Conservation (phyloP, 345 rosid genomes). For the Dovyalis caffra region DNA sequence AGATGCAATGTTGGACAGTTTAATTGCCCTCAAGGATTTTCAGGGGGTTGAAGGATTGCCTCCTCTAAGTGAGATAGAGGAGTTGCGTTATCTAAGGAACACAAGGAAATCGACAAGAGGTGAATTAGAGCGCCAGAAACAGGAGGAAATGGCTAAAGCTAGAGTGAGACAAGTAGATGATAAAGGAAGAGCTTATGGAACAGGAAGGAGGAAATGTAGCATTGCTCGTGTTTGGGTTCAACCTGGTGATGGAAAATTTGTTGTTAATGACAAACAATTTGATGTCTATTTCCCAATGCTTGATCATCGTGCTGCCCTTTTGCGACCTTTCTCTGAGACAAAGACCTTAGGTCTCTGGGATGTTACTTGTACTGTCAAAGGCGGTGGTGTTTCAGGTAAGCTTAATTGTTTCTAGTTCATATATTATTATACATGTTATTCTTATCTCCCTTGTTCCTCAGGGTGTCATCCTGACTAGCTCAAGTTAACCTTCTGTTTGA, state of each 20-base stretch:
- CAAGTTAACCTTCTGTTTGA: not conserved
- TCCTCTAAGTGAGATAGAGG: slow-evolving; percentile 77
- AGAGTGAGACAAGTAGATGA: slow-evolving; percentile 88
- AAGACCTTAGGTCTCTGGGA: slow-evolving; percentile 97
- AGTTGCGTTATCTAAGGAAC: slow-evolving; percentile 64
- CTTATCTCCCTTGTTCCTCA: no score
- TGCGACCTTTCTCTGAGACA: slow-evolving; percentile 94
- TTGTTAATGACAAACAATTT: slow-evolving; percentile 71
- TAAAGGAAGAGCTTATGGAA: slow-evolving; percentile 90
- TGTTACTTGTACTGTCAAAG: slow-evolving; percentile 77
- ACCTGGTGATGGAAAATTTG: slow-evolving; percentile 82
- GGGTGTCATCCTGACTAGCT: not conserved
- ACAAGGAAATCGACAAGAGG: slow-evolving; percentile 64
- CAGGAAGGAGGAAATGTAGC: slow-evolving; percentile 95
- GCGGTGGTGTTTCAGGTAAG: slow-evolving; percentile 90
- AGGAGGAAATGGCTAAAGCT: slow-evolving; percentile 83
- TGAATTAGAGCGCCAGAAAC: slow-evolving; percentile 82
- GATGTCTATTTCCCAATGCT: slow-evolving; percentile 94
- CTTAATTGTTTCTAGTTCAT: not conserved
- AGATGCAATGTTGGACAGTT: slow-evolving; percentile 87
- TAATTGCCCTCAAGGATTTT: slow-evolving; percentile 81
- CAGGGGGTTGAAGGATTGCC: slow-evolving; percentile 86
- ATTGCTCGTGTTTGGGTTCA: slow-evolving; percentile 89
- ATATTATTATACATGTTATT: not conserved
- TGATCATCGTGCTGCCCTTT: slow-evolving; percentile 90